phyloP scores from a whole-genome alignment of 192 early-diverging fungal species.

The Coemansia sp. region DNA sequence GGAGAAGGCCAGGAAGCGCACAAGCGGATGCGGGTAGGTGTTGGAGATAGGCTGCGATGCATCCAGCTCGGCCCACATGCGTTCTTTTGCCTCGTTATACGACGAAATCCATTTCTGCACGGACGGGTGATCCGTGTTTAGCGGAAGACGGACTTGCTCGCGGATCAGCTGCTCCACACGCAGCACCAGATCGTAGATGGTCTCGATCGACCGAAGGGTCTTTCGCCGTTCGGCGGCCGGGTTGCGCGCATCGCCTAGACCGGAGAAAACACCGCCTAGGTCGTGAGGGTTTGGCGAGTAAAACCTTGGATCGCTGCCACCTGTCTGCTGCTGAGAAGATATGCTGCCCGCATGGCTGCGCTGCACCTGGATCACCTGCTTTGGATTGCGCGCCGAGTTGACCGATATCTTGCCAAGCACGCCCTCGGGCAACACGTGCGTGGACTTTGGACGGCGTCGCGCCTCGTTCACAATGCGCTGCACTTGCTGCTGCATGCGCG shows the following conservation, averaged over 20 bases:
- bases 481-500: slow-evolving; percentile 91
- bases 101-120: slow-evolving; percentile 30
- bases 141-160: slow-evolving; percentile 57
- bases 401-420: slow-evolving; percentile 93
- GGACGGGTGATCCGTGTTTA: slow-evolving; percentile 27
- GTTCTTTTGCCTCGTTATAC: slow-evolving; percentile 37
- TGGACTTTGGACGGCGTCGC: slow-evolving; percentile 81
- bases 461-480: slow-evolving; percentile 94
- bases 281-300: slow-evolving; percentile 30
- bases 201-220: slow-evolving; percentile 72
- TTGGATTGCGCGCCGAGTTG: slow-evolving; percentile 85
- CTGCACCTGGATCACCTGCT: slow-evolving; percentile 77
- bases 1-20: slow-evolving; percentile 74
- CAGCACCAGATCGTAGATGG: slow-evolving; percentile 74
- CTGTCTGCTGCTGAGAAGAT: slow-evolving; percentile 6
- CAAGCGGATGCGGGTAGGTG: slow-evolving; percentile 83
- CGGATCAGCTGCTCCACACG: slow-evolving; percentile 83
- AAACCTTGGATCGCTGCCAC: slow-evolving; percentile 24
- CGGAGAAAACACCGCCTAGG: slow-evolving; percentile 28
- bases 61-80: slow-evolving; percentile 43
- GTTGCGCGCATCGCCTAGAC: slow-evolving; percentile 52
- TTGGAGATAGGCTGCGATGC: slow-evolving; percentile 48
- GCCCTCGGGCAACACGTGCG: slow-evolving; percentile 86
- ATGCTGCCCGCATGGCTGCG: slow-evolving; percentile 45
- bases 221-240: slow-evolving; percentile 59